These are phyloP conservation scores for Barnettozyma botsteinii DNA, from an alignment of 805 yeast species.

Conservation along the genomic window DNA sequence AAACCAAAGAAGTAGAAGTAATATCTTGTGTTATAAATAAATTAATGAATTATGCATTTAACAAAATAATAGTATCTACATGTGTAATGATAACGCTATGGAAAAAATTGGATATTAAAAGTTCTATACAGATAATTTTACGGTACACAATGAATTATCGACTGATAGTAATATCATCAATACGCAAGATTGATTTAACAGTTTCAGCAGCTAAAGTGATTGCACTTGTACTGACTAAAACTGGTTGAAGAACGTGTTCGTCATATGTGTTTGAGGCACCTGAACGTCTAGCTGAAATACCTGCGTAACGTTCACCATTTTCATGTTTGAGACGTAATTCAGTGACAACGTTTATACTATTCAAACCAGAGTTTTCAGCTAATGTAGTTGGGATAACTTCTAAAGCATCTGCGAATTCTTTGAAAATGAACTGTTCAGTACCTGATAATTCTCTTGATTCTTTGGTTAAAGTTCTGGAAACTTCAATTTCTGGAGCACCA, in stretches of 20 bases:
- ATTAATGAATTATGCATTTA: background rate
- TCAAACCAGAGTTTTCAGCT: constrained; percentile 96
- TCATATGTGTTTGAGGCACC: constrained; percentile 87
- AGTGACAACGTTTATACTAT: constrained; percentile 86
- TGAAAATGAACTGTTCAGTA: constrained; percentile 56
- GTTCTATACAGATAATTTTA: constrained; percentile 1
- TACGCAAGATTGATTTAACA: constrained; percentile 90
- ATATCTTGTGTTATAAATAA: too few relatives aligned
- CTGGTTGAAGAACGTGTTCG: constrained; percentile 96
- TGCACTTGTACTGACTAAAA: constrained; percentile 89
- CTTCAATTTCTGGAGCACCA: constrained; percentile 97
- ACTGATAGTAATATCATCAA: constrained; percentile 94
- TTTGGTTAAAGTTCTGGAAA: constrained; percentile 92
- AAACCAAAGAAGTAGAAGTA: constrained; percentile 5
- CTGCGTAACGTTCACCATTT: constrained; percentile 87
- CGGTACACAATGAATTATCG: constrained; percentile 37
- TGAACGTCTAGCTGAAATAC: constrained; percentile 89
- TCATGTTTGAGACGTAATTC: constrained; percentile 88
- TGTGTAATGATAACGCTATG: background rate
- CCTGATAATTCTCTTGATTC: constrained; percentile 91
- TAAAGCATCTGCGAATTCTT: constrained; percentile 76
- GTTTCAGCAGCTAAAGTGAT: constrained; percentile 93
- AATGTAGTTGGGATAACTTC: constrained; percentile 92
- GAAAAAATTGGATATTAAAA: background rate
- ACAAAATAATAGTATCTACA: constrained; percentile 43